Conservation (phyloP, 1,139 yeast genomes). For the Saccharomyces hybrid region DNA sequence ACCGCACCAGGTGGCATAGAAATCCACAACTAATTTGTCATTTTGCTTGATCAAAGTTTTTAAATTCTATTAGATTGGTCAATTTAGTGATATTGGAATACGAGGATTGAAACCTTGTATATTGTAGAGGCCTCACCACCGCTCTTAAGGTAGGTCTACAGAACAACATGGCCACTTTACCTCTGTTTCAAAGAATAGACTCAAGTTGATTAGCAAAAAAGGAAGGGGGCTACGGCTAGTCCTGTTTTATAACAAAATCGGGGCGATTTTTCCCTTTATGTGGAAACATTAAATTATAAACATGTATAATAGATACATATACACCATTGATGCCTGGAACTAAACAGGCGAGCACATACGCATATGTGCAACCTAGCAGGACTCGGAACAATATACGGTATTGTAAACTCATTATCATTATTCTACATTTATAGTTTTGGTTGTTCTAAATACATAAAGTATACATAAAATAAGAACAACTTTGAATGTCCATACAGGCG, state of each 20-base stretch:
- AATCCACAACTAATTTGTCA: slow-evolving; percentile 68
- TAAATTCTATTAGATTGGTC: slow-evolving; percentile 38
- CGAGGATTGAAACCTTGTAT: slow-evolving; percentile 7
- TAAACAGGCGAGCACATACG: background rate
- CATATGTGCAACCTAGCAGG: background rate
- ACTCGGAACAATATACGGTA: background rate
- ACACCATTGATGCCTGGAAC: background rate
- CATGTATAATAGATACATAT: background rate
- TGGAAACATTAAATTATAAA: background rate
- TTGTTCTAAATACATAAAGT: background rate
- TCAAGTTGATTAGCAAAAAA: background rate
- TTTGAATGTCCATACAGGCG: background rate
- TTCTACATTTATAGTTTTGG: background rate
- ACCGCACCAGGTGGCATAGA: slow-evolving; percentile 89
- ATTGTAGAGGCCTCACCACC: background rate
- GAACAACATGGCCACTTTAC: background rate
- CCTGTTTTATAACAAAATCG: background rate
- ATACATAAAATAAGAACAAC: background rate
- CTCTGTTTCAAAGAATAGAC: background rate
- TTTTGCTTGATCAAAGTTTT: slow-evolving; percentile 30
- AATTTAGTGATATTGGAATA: slow-evolving; percentile 14
- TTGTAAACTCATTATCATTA: background rate
- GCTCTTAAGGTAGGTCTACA: background rate
- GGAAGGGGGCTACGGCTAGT: background rate
- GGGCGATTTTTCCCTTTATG: background rate